Percentiles rank a stretch among this genome's conserved stretches.
These are phyloP conservation scores for Sungouiella thailandica DNA, from an alignment of 805 yeast species.

Conservation along the genomic window DNA sequence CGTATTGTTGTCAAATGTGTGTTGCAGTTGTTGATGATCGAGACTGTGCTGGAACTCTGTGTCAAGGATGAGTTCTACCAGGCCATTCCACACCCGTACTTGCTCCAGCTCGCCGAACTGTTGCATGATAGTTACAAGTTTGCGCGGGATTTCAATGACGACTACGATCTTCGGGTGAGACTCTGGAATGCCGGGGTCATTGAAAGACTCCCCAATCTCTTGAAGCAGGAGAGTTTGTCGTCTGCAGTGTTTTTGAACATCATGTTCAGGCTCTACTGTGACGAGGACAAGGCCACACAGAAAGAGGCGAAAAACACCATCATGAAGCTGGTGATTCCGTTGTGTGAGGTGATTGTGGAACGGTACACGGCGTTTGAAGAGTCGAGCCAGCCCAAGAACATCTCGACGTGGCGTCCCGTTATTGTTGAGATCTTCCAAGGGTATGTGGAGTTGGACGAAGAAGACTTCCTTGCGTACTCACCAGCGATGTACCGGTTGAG, in stretches of 20 bases:
- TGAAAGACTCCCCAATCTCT: conserved; percentile 84
- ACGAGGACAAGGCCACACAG: conserved; percentile 46
- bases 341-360: conserved; percentile 66
- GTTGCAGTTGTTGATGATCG: conserved; percentile 82
- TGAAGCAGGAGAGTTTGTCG: conserved; percentile 87
- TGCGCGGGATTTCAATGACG: conserved; percentile 82
- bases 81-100: conserved; percentile 59
- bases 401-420: conserved; percentile 87
- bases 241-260: conserved; percentile 82
- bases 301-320: conserved; percentile 45
- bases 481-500: conserved; percentile 59
- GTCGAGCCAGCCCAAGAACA: conserved; percentile 70
- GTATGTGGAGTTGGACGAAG: conserved; percentile 67
- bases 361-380: conserved; percentile 73
- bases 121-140: conserved; percentile 71
- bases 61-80: conserved; percentile 65
- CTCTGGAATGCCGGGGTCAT: conserved; percentile 90
- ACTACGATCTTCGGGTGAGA: conserved; percentile 80
- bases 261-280: conserved; percentile 74
- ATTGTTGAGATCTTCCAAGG: conserved; percentile 85
- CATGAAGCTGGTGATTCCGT: conserved; percentile 51
- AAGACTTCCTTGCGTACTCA: conserved; percentile 57
- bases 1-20: conserved; percentile 90
- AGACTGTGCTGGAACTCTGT: conserved; percentile 74
- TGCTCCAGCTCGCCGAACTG: conserved; percentile 54